These are phyloP conservation scores for Malassezia equina DNA, from an alignment of 1,284 basidiomycete species.

Conservation along the genomic window DNA sequence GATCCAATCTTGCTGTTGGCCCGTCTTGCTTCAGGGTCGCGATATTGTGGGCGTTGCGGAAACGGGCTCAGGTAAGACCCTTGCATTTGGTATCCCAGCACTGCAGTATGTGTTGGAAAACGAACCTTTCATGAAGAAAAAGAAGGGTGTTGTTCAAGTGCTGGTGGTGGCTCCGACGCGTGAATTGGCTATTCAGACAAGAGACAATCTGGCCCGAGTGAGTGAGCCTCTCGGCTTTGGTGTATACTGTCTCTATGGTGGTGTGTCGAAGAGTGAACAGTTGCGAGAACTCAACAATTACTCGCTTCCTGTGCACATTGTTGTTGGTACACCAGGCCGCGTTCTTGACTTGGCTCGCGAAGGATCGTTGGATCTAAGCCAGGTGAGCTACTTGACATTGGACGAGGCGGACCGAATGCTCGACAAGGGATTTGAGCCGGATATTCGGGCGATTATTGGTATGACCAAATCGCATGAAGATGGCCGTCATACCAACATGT, in stretches of 20 bases:
- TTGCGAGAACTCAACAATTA: constrained; percentile 54
- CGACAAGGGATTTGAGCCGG: constrained; percentile 97
- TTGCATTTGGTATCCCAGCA: constrained; percentile 88
- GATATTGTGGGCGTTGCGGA: constrained; percentile 96
- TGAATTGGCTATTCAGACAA: constrained; percentile 87
- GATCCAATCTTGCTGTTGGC: constrained; percentile 94
- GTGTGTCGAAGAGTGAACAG: constrained; percentile 78
- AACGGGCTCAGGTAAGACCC: constrained; percentile 82
- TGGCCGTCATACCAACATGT: constrained; percentile 50
- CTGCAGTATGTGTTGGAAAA: constrained; percentile 53
- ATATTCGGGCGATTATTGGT: constrained; percentile 83
- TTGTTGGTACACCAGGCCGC: constrained; percentile 89
- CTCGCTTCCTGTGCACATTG: constrained; percentile 57
- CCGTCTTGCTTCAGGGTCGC: constrained; percentile 66
- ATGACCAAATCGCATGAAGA: constrained; percentile 55
- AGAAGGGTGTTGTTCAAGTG: constrained; percentile 56
- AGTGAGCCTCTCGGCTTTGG: constrained; percentile 67
- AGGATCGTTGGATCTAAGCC: constrained; percentile 59
- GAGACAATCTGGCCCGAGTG: constrained; percentile 68
- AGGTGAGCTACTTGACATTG: constrained; percentile 80
- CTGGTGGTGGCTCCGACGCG: constrained; percentile 86
- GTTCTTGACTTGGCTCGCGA: constrained; percentile 83
- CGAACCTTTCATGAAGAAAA: constrained; percentile 23
- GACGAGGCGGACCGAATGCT: constrained; percentile 98
- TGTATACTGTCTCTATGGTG: constrained; percentile 81